Conservation (phyloP, 2,329 filamentous ascomycete species). For the Stromatinia cepivora region DNA sequence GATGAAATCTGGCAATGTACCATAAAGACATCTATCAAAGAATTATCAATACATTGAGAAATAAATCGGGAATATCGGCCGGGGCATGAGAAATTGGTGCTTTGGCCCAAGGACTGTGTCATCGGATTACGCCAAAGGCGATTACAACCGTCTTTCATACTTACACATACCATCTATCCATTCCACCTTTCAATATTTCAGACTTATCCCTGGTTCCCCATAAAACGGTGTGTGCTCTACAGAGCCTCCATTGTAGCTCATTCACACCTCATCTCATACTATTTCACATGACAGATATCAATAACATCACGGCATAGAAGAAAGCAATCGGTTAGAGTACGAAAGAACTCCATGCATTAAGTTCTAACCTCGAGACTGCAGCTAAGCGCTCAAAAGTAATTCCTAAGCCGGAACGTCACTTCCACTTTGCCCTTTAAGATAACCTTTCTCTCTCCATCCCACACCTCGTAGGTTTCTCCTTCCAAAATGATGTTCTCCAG, state of each 20-base stretch:
- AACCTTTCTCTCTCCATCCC: neutral
- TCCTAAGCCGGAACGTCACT: neutral
- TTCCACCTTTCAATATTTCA: neutral
- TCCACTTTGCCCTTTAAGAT: neutral
- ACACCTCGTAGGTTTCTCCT: neutral
- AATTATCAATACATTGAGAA: too few relatives aligned
- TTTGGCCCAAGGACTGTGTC: neutral
- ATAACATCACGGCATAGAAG: neutral
- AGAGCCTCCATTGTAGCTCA: neutral
- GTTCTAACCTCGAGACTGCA: slow-evolving; percentile 13
- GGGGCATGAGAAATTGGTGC: neutral
- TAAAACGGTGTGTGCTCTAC: neutral
- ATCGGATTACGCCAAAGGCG: neutral
- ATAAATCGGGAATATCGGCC: too few relatives aligned
- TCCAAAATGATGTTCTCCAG: slow-evolving; percentile 1
- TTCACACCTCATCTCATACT: neutral
- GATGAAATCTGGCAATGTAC: too few relatives aligned
- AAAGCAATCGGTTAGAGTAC: neutral
- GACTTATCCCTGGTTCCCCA: neutral
- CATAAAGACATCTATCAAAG: too few relatives aligned
- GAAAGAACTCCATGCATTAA: slow-evolving; percentile 5
- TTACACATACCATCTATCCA: neutral
- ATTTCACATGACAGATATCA: neutral
- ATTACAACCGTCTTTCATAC: neutral
- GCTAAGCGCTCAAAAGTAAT: slow-evolving; percentile 17